A percentile compares a stretch with the other conserved stretches of the same genome.
These are phyloP conservation scores for Auricularia cornea DNA, from an alignment of 768 basidiomycete genomes.

Conservation along the genomic window DNA sequence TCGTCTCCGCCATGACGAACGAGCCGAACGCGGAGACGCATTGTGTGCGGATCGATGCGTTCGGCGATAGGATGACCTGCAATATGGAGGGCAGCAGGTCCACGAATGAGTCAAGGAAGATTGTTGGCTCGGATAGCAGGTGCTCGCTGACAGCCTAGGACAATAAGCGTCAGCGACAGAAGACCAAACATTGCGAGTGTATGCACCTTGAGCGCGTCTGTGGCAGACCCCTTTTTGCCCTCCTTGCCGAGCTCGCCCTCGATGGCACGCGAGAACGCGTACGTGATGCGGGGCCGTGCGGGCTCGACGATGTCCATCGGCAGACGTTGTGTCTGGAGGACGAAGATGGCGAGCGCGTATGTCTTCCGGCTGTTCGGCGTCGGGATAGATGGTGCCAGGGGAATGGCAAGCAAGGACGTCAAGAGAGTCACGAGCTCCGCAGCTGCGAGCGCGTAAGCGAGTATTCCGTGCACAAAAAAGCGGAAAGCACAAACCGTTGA, in stretches of 20 bases:
- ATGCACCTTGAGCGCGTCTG: constrained; percentile 67
- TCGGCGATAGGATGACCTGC: constrained; percentile 49
- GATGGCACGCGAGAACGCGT: constrained; percentile 64
- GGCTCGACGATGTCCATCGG: constrained; percentile 52
- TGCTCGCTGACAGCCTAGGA: constrained; percentile 66
- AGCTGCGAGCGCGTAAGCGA: constrained; percentile 31
- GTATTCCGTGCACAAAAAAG: neutral
- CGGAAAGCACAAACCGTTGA: constrained; percentile 43
- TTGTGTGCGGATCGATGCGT: neutral
- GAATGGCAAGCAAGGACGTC: constrained; percentile 60
- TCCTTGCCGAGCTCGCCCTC: constrained; percentile 83
- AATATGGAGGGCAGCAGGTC: constrained; percentile 55
- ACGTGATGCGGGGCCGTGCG: constrained; percentile 58
- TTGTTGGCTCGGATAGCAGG: constrained; percentile 45
- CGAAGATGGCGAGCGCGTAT: constrained; percentile 66
- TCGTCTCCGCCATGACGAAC: neutral
- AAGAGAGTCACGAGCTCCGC: constrained; percentile 51
- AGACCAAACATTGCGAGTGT: neutral
- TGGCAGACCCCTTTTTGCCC: constrained; percentile 76
- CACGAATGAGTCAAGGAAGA: constrained; percentile 63
- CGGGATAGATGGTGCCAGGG: constrained; percentile 57
- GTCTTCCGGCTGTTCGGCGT: constrained; percentile 85
- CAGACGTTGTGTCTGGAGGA: constrained; percentile 63
- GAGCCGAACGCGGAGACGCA: neutral
- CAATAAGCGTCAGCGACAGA: neutral